A percentile compares a stretch with the other conserved stretches of the same genome.
Evolutionary conservation across 108 stramenopile species (phyloP).

Genomic region (Mediolabrus comicus): DNA sequence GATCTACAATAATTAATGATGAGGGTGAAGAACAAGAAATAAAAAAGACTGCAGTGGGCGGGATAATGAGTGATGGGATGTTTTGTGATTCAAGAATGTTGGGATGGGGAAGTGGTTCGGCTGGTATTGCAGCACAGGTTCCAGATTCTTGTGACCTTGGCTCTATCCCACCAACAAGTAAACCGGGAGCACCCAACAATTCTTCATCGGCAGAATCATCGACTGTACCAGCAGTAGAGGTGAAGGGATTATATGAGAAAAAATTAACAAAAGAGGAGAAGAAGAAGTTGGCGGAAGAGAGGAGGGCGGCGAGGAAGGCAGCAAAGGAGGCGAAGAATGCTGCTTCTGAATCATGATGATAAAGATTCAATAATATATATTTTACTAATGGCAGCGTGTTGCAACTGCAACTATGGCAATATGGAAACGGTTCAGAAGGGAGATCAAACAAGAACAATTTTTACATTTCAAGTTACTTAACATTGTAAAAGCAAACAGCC

Average conservation of each 20-base stretch:
- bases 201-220: background rate
- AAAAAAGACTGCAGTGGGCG: slow-evolving; percentile 80
- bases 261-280: slow-evolving; percentile 92
- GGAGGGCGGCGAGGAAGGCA: slow-evolving; percentile 63
- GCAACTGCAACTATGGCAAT: background rate
- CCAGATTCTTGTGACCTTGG: slow-evolving; percentile 64
- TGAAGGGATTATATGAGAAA: slow-evolving; percentile 73
- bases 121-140: slow-evolving; percentile 79
- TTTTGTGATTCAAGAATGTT: slow-evolving; percentile 90
- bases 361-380: background rate
- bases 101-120: slow-evolving; percentile 78
- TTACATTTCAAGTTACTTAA: no score
- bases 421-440: no score
- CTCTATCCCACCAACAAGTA: slow-evolving; percentile 64
- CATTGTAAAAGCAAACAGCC: no score
- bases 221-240: slow-evolving; percentile 16
- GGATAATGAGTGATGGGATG: slow-evolving; percentile 80
- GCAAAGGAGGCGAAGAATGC: slow-evolving; percentile 60
- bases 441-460: no score
- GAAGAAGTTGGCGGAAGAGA: slow-evolving; percentile 80
- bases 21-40: slow-evolving; percentile 68
- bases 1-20: slow-evolving; percentile 60
- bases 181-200: slow-evolving; percentile 59
- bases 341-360: slow-evolving; percentile 26
- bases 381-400: background rate